Conservation (phyloP, 2,329 filamentous ascomycete genomes). For the Cercospora sojina region DNA sequence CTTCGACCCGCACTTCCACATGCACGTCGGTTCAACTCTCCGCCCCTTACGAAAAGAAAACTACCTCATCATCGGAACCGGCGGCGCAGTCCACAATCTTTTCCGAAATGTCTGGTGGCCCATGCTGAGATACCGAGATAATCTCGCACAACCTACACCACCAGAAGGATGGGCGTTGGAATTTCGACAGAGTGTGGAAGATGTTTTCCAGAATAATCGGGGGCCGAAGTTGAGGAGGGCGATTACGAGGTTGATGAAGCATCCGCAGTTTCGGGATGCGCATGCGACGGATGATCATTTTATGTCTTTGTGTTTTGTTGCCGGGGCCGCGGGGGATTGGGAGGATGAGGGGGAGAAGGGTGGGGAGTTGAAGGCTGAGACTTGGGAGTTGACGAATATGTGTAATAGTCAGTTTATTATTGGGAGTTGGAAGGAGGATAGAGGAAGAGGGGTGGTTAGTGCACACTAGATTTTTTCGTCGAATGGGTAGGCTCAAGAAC, state of each 20-base stretch:
- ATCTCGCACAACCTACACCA: slow-evolving; percentile 59
- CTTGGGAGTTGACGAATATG: slow-evolving; percentile 67
- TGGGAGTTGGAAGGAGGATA: slow-evolving; percentile 41
- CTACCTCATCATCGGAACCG: slow-evolving; percentile 58
- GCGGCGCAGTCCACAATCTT: slow-evolving; percentile 69
- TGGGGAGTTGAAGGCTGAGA: slow-evolving; percentile 56
- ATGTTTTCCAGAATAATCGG: slow-evolving; percentile 55
- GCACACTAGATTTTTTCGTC: slow-evolving; percentile 19
- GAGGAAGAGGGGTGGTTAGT: slow-evolving; percentile 4
- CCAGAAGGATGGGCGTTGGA: slow-evolving; percentile 62
- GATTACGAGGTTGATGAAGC: slow-evolving; percentile 65
- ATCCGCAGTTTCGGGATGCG: slow-evolving; percentile 63
- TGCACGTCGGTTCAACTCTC: slow-evolving; percentile 58
- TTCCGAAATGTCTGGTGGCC: slow-evolving; percentile 66
- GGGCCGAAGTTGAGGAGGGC: slow-evolving; percentile 57
- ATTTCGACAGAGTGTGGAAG: slow-evolving; percentile 64
- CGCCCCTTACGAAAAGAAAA: slow-evolving; percentile 55
- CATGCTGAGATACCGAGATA: slow-evolving; percentile 64
- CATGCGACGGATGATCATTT: slow-evolving; percentile 71
- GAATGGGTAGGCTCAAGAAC: too few relatives aligned
- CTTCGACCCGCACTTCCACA: slow-evolving; percentile 58
- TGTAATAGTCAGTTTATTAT: slow-evolving; percentile 60
- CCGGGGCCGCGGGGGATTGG: slow-evolving; percentile 54
- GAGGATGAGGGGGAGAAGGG: slow-evolving; percentile 37
- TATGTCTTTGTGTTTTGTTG: slow-evolving; percentile 64